Evolutionary conservation across 768 basidiomycete genomes (phyloP).

Genomic region (Solioccasus polychromus): DNA sequence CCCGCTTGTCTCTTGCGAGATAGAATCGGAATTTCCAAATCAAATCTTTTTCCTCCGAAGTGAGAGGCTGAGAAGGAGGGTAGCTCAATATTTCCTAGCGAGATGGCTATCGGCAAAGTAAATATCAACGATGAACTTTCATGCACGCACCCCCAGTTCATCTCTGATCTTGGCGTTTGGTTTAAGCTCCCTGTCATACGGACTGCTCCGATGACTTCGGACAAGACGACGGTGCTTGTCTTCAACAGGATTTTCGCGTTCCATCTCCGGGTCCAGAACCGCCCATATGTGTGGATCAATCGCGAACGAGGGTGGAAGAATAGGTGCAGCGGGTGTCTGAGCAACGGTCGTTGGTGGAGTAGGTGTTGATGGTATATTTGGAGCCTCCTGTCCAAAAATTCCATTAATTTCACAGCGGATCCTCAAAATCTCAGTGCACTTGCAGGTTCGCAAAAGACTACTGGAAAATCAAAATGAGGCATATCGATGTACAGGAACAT

Average conservation of each 20-base stretch:
- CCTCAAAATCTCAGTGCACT: conserved; percentile 22
- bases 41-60: conserved; percentile 90
- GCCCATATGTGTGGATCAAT: conserved; percentile 79
- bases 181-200: conserved; percentile 92
- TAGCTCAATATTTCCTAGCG: conserved; percentile 83
- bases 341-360: conserved; percentile 38
- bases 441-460: conserved; percentile 90
- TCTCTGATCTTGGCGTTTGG: conserved; percentile 96
- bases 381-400: conserved; percentile 36
- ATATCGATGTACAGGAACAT: conserved; percentile 96
- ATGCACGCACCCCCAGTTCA: conserved; percentile 71
- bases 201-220: conserved; percentile 91
- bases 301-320: conserved; percentile 49
- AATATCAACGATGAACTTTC: background rate
- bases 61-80: conserved; percentile 83
- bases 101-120: background rate
- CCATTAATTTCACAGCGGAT: background rate
- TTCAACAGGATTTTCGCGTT: conserved; percentile 93
- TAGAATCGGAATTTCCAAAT: conserved; percentile 99
- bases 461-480: conserved; percentile 95
- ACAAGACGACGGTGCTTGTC: conserved; percentile 94
- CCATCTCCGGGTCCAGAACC: conserved; percentile 86
- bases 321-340: conserved; percentile 38
- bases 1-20: conserved; percentile 85
- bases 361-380: conserved; percentile 40